Conservation (phyloP, 139 green algal genomes). For the Chlamydomonas schloesseri region DNA sequence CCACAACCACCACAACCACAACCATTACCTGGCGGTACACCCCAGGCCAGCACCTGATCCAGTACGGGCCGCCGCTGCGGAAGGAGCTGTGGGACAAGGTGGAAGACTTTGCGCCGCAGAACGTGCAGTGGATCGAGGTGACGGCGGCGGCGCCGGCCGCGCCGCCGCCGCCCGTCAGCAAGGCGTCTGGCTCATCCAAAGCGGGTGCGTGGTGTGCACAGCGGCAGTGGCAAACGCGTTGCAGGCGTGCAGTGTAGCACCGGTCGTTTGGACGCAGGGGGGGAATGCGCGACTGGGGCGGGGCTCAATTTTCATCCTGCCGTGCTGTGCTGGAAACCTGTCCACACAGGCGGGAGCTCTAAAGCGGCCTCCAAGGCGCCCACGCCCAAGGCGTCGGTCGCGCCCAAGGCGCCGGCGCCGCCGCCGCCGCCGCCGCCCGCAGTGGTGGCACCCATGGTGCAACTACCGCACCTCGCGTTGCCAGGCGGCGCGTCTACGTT, state of each 20-base stretch:
- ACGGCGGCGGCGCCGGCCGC: too few relatives aligned
- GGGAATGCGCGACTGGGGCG: too few relatives aligned
- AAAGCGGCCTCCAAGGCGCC: conserved; percentile 8
- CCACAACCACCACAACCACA: too few relatives aligned
- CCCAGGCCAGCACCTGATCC: conserved; percentile 5
- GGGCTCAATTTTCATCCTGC: too few relatives aligned
- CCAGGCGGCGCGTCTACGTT: not conserved
- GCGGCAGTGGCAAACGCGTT: not conserved
- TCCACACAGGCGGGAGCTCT: not conserved
- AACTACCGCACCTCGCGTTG: not conserved
- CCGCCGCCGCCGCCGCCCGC: not conserved
- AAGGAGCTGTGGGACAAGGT: conserved; percentile 25
- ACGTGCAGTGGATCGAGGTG: too few relatives aligned
- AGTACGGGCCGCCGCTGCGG: not conserved
- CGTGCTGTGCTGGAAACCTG: too few relatives aligned
- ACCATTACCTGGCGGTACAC: too few relatives aligned
- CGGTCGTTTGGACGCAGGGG: too few relatives aligned
- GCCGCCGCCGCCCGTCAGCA: not conserved
- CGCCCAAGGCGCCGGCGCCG: not conserved
- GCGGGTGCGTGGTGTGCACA: not conserved
- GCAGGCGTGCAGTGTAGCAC: too few relatives aligned
- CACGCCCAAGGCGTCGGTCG: not conserved
- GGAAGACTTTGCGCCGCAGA: conserved; percentile 1
- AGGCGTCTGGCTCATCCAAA: not conserved
- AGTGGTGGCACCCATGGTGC: too few relatives aligned